Evolutionary conservation across 164 flowering plant genomes (phyloP).

Genomic region (Santalum album): DNA sequence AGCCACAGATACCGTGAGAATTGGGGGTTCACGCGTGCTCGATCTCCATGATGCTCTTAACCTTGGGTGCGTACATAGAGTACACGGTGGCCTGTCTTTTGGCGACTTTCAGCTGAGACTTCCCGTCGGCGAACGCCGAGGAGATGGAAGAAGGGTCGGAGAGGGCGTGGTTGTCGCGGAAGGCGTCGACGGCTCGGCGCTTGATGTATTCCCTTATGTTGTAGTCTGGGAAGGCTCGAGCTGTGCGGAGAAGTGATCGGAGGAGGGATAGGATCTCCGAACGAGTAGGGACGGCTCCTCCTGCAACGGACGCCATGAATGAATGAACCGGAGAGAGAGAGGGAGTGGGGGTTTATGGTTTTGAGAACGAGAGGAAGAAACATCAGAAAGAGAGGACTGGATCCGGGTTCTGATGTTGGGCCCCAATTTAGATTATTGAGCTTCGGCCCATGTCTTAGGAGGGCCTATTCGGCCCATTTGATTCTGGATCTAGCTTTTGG

Average conservation of each 20-base stretch:
- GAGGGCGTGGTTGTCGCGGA: slow-evolving; percentile 36
- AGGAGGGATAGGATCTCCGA: slow-evolving; percentile 30
- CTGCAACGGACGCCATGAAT: too few relatives aligned
- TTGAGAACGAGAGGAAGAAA: too few relatives aligned
- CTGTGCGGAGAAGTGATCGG: slow-evolving; percentile 49
- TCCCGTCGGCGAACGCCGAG: slow-evolving; percentile 50
- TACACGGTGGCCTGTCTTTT: slow-evolving; percentile 54
- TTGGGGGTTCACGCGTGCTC: slow-evolving; percentile 11
- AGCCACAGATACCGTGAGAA: neutral
- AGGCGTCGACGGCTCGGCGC: slow-evolving; percentile 58
- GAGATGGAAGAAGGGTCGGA: slow-evolving; percentile 36
- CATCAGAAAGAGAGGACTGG: too few relatives aligned
- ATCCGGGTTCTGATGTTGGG: too few relatives aligned
- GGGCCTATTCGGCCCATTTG: too few relatives aligned
- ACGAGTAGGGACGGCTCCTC: slow-evolving; percentile 15
- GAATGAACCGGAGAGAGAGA: neutral
- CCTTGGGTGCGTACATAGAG: slow-evolving; percentile 49
- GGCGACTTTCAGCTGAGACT: slow-evolving; percentile 57
- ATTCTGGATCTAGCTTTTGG: too few relatives aligned
- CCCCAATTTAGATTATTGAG: too few relatives aligned
- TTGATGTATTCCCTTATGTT: slow-evolving; percentile 72
- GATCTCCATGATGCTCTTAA: slow-evolving; percentile 63
- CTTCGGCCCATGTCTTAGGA: too few relatives aligned
- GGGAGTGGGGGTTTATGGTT: too few relatives aligned
- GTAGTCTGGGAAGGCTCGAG: slow-evolving; percentile 64